phyloP scores from a whole-genome alignment of 75 land plant genomes.

The Selaginella tamariscina region DNA sequence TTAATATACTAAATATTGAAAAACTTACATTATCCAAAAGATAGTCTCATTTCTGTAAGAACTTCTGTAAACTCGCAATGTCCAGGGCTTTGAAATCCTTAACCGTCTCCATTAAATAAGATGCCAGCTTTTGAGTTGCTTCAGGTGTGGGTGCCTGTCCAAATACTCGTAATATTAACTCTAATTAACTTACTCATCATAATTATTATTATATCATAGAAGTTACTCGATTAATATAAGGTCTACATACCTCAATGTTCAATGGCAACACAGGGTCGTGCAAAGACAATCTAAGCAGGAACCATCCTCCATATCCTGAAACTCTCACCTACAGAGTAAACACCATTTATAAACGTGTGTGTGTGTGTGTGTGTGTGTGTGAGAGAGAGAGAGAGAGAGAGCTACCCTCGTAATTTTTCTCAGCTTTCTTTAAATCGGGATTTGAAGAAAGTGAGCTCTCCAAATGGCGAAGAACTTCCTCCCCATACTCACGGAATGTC shows the following conservation, averaged over 20 bases:
- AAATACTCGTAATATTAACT: background rate
- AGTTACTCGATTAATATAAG: background rate
- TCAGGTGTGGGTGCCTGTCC: conserved; percentile 67
- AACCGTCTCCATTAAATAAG: conserved; percentile 41
- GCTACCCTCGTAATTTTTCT: conserved; percentile 90
- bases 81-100: conserved; percentile 65
- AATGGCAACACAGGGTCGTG: conserved; percentile 95
- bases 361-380: background rate
- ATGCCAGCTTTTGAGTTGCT: conserved; percentile 60
- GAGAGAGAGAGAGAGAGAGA: background rate
- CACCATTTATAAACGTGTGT: background rate
- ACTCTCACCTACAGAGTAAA: conserved; percentile 56
- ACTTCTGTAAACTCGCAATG: conserved; percentile 55
- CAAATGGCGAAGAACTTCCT: conserved; percentile 70
- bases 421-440: conserved; percentile 63
- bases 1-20: too few relatives aligned
- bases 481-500: conserved; percentile 84
- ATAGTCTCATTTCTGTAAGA: background rate
- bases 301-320: conserved; percentile 97
- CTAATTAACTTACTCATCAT: background rate
- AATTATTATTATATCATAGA: background rate
- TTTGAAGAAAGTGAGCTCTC: conserved; percentile 41
- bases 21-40: too few relatives aligned
- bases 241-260: conserved; percentile 73
- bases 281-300: conserved; percentile 86